Conservation (phyloP, 352 stramenopile species). For the Phytophthora lateralis region DNA sequence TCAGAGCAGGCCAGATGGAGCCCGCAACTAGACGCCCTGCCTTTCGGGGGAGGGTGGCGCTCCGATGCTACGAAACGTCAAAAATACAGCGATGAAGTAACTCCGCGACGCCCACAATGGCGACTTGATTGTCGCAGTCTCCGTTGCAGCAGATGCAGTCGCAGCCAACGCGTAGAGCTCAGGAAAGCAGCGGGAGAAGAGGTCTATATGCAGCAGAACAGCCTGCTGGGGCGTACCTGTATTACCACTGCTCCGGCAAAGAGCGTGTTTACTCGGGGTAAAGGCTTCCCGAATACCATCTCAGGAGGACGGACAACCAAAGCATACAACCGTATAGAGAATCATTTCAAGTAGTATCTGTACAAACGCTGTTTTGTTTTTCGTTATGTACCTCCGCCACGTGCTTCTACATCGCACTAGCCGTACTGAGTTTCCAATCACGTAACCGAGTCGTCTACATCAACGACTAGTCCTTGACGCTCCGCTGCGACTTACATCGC, state of each 20-base stretch:
- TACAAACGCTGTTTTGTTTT: slow-evolving; percentile 34
- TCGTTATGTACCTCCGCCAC: slow-evolving; percentile 32
- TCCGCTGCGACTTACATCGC: slow-evolving; percentile 28
- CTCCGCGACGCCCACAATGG: neutral
- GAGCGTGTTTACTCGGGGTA: neutral
- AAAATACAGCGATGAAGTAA: slow-evolving; percentile 10
- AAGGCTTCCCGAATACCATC: neutral
- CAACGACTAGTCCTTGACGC: slow-evolving; percentile 8
- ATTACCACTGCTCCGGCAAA: neutral
- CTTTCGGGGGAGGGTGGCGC: slow-evolving; percentile 5
- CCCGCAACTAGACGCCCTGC: slow-evolving; percentile 10
- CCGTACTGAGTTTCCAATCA: slow-evolving; percentile 10
- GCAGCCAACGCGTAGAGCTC: slow-evolving; percentile 1
- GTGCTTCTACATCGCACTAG: slow-evolving; percentile 18
- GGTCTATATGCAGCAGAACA: neutral
- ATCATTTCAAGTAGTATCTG: slow-evolving; percentile 23
- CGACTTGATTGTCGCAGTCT: slow-evolving; percentile 4
- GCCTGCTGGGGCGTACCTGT: too few relatives aligned
- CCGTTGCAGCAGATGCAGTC: slow-evolving; percentile 2
- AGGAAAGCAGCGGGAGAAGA: neutral
- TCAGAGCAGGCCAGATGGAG: slow-evolving; percentile 23
- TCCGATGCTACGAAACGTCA: neutral
- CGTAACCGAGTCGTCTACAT: slow-evolving; percentile 23
- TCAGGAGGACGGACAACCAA: neutral
- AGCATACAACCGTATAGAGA: neutral